These are phyloP conservation scores for Xylaria sp. DNA, from an alignment of 2,329 filamentous ascomycete species.

Conservation along the genomic window DNA sequence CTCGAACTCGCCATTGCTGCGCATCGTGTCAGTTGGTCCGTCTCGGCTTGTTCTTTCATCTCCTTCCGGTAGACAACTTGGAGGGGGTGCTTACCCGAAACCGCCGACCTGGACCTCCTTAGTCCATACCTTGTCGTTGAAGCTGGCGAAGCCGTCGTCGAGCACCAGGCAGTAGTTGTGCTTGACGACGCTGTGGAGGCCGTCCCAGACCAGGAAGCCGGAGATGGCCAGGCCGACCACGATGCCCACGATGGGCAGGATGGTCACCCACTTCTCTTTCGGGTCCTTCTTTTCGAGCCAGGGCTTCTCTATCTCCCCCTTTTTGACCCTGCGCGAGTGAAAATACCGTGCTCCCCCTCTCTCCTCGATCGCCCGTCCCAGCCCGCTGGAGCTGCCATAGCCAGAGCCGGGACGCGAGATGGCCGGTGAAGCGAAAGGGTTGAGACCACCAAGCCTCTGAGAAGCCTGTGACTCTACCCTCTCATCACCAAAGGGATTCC, in stretches of 20 bases:
- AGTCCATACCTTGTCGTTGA: slow-evolving; percentile 67
- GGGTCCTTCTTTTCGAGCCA: slow-evolving; percentile 76
- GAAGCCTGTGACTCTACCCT: slow-evolving; percentile 26
- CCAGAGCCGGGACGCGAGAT: slow-evolving; percentile 52
- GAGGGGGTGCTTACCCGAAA: slow-evolving; percentile 62
- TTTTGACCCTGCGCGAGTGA: slow-evolving; percentile 71
- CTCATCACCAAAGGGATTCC: slow-evolving; percentile 47
- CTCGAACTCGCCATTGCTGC: slow-evolving; percentile 79
- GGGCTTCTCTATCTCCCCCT: slow-evolving; percentile 74
- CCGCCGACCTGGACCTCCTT: slow-evolving; percentile 76
- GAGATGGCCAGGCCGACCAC: slow-evolving; percentile 68
- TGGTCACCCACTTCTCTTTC: slow-evolving; percentile 84
- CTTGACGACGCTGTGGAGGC: slow-evolving; percentile 69
- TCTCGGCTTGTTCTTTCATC: background rate
- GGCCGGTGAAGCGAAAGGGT: slow-evolving; percentile 50
- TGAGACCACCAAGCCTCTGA: slow-evolving; percentile 31
- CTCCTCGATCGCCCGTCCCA: slow-evolving; percentile 42
- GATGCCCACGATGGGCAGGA: slow-evolving; percentile 75
- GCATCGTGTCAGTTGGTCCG: slow-evolving; percentile 14
- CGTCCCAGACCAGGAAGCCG: slow-evolving; percentile 76
- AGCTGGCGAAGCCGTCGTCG: slow-evolving; percentile 64
- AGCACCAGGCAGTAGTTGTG: slow-evolving; percentile 74
- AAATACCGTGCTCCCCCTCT: slow-evolving; percentile 63
- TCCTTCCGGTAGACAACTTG: too few species aligned
- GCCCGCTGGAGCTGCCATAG: slow-evolving; percentile 48